These are phyloP conservation scores for Prunus kanzakura DNA, from an alignment of 306 rosid genomes.

Conservation along the genomic window DNA sequence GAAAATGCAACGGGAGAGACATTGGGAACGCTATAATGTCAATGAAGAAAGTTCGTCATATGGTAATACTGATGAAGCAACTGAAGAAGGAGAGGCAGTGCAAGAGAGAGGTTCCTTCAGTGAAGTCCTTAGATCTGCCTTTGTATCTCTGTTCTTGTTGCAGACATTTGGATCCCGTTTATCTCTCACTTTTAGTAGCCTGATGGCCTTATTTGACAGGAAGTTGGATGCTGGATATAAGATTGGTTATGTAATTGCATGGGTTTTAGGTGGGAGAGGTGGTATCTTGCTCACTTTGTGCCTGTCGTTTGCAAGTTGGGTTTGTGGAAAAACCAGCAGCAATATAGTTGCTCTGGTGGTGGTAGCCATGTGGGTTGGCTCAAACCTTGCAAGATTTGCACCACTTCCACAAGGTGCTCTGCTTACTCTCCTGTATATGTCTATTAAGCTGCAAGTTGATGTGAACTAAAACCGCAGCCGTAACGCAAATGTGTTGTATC, in stretches of 20 bases:
- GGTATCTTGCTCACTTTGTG: conserved; percentile 76
- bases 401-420: conserved; percentile 82
- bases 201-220: conserved; percentile 66
- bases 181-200: conserved; percentile 72
- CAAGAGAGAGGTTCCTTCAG: conserved; percentile 54
- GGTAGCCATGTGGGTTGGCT: conserved; percentile 84
- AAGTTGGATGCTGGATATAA: conserved; percentile 71
- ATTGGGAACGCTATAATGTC: conserved; percentile 36
- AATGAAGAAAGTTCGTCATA: conserved; percentile 34
- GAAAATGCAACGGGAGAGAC: conserved; percentile 46
- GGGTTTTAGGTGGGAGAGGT: conserved; percentile 78
- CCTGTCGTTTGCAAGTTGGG: conserved; percentile 87
- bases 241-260: conserved; percentile 69
- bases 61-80: conserved; percentile 41
- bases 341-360: conserved; percentile 67
- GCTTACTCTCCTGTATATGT: conserved; percentile 87
- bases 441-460: conserved; percentile 73
- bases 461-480: conserved; percentile 21
- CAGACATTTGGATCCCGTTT: conserved; percentile 58
- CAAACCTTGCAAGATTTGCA: conserved; percentile 63
- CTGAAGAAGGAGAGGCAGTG: conserved; percentile 39
- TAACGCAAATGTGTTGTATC: conserved; percentile 6
- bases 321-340: conserved; percentile 88
- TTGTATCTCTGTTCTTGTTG: conserved; percentile 56
- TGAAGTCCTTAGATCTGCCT: conserved; percentile 63